Percentiles rank a stretch among this genome's conserved stretches.
These are phyloP conservation scores for Dichotomopilus funicola DNA, from an alignment of 2,329 filamentous ascomycete species.

Conservation along the genomic window DNA sequence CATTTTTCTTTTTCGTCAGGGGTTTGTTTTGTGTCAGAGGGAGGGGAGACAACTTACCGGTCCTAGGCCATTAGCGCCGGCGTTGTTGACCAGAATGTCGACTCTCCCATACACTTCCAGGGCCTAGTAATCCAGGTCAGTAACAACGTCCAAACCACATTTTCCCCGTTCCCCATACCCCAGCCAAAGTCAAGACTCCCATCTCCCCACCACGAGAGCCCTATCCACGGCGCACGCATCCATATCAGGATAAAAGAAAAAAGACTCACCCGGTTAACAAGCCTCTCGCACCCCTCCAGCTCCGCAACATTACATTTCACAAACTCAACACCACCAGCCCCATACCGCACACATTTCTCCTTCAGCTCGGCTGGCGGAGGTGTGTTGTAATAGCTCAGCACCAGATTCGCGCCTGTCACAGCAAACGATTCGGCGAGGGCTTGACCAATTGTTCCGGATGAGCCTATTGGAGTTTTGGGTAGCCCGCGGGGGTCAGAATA, in stretches of 20 bases:
- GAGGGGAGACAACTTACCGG: constrained; percentile 7
- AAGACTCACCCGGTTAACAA: constrained; percentile 20
- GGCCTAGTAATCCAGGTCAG: constrained; percentile 9
- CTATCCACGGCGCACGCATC: too few species aligned
- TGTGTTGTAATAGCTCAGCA: constrained; percentile 28
- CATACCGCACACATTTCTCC: constrained; percentile 20
- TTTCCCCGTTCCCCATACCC: too few species aligned
- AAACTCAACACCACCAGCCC: constrained; percentile 20
- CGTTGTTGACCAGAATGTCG: constrained; percentile 25
- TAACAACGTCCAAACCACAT: too few species aligned
- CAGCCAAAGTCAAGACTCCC: neutral
- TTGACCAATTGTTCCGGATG: constrained; percentile 26
- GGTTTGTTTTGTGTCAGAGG: neutral
- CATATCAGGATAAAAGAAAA: neutral
- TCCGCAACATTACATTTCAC: constrained; percentile 25
- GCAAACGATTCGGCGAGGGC: constrained; percentile 28
- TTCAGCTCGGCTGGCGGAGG: constrained; percentile 20
- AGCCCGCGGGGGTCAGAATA: too few species aligned
- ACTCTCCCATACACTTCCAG: constrained; percentile 18
- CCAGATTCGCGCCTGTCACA: constrained; percentile 26
- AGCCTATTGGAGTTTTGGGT: constrained; percentile 16
- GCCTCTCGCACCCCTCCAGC: constrained; percentile 22
- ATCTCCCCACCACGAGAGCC: neutral
- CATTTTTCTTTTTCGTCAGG: neutral
- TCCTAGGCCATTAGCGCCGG: constrained; percentile 26